A percentile compares a stretch with the other conserved stretches of the same genome.
Evolutionary conservation across 2,329 filamentous ascomycete species (phyloP).

Genomic region (Sporothrix curviconia): DNA sequence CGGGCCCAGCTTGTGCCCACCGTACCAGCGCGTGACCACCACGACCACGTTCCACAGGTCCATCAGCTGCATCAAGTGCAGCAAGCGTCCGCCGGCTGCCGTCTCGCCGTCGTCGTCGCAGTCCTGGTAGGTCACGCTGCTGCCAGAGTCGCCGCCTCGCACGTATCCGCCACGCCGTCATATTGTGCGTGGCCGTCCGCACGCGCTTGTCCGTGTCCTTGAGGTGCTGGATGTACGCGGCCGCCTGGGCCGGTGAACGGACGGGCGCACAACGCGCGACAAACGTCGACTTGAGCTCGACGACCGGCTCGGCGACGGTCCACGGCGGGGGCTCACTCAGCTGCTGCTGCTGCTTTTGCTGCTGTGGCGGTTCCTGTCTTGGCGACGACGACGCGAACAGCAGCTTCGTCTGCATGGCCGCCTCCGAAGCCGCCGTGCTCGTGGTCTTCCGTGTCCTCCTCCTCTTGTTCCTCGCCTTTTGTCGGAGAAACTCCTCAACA

Average conservation of each 20-base stretch:
- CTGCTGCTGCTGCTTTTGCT: too few relatives aligned
- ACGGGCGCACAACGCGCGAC: conserved; percentile 70
- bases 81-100: conserved; percentile 75
- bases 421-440: not conserved
- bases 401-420: conserved; percentile 6
- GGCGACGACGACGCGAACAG: conserved; percentile 32
- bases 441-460: conserved; percentile 18
- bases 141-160: conserved; percentile 43
- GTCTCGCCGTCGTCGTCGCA: conserved; percentile 95
- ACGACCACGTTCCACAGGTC: conserved; percentile 89
- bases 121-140: conserved; percentile 65
- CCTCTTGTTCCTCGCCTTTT: conserved; percentile 19
- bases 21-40: conserved; percentile 92
- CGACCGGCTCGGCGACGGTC: conserved; percentile 65
- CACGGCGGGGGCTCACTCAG: conserved; percentile 47
- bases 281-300: conserved; percentile 84
- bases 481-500: conserved; percentile 61
- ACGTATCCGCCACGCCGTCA: conserved; percentile 90
- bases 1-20: conserved; percentile 80
- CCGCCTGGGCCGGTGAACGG: conserved; percentile 62
- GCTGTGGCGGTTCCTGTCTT: not conserved
- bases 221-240: conserved; percentile 64
- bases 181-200: conserved; percentile 87
- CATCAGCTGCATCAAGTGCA: conserved; percentile 93
- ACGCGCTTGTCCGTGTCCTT: conserved; percentile 77